These are phyloP conservation scores for Phascolomyces articulosus DNA, from an alignment of 371 early-diverging fungal genomes.

Conservation along the genomic window DNA sequence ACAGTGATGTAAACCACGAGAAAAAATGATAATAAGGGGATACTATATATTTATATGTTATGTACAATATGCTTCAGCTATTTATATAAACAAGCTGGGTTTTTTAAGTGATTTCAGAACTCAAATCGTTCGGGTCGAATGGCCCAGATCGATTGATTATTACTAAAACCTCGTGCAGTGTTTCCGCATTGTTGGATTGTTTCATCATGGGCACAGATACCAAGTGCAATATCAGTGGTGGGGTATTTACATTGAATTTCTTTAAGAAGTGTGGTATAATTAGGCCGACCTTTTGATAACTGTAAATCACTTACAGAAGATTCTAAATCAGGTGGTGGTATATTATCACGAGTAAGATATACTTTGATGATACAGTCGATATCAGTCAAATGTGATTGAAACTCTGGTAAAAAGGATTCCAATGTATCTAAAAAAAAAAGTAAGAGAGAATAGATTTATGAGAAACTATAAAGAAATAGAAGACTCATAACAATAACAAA, in stretches of 20 bases:
- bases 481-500: no score
- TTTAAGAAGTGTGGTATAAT: slow-evolving; percentile 17
- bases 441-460: no score
- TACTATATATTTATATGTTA: background rate
- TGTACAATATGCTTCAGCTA: background rate
- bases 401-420: slow-evolving; percentile 9
- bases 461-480: no score
- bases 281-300: slow-evolving; percentile 19
- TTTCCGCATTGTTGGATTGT: slow-evolving; percentile 22
- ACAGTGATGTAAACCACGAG: no score
- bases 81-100: background rate
- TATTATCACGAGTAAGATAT: slow-evolving; percentile 9
- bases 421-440: slow-evolving; percentile 5
- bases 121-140: slow-evolving; percentile 41
- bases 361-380: slow-evolving; percentile 7
- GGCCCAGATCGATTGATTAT: slow-evolving; percentile 28
- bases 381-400: slow-evolving; percentile 1
- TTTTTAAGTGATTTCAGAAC: background rate
- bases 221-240: slow-evolving; percentile 21
- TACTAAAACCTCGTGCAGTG: slow-evolving; percentile 20
- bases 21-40: no score
- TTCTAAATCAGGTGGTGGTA: background rate
- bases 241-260: slow-evolving; percentile 8
- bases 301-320: background rate
- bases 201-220: slow-evolving; percentile 39